Percentiles rank a stretch among this genome's conserved stretches.
Conservation (phyloP, 768 basidiomycete genomes). For the Grammothele lineata region DNA sequence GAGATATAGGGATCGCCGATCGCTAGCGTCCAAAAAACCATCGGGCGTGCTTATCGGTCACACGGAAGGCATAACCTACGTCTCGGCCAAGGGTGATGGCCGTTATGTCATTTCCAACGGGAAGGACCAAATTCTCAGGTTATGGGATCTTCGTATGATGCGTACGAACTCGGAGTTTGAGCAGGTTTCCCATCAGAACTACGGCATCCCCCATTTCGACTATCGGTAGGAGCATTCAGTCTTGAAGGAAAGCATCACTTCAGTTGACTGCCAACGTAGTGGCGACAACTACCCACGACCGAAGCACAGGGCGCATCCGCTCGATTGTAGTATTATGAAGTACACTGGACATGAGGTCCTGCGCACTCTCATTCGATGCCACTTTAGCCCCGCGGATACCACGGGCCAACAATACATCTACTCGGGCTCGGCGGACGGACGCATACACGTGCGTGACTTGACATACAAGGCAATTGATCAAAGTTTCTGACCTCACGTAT, state of each 20-base stretch:
- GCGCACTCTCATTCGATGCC: slow-evolving; percentile 90
- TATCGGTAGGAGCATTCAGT: slow-evolving; percentile 58
- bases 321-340: slow-evolving; percentile 93
- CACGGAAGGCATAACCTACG: slow-evolving; percentile 93
- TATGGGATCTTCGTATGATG: slow-evolving; percentile 97
- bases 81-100: slow-evolving; percentile 94
- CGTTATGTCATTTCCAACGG: slow-evolving; percentile 94
- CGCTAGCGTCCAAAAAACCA: slow-evolving; percentile 56
- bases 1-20: slow-evolving; percentile 45
- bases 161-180: slow-evolving; percentile 67
- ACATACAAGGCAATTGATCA: background rate
- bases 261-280: too few species aligned
- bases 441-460: slow-evolving; percentile 60
- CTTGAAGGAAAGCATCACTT: background rate
- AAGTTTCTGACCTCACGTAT: too few species aligned
- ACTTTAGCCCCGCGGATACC: slow-evolving; percentile 91
- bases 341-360: slow-evolving; percentile 90
- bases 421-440: slow-evolving; percentile 86
- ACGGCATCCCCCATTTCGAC: slow-evolving; percentile 64
- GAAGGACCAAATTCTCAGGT: slow-evolving; percentile 87
- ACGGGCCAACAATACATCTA: slow-evolving; percentile 94
- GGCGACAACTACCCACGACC: slow-evolving; percentile 65
- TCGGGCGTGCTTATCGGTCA: slow-evolving; percentile 94
- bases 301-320: slow-evolving; percentile 62
- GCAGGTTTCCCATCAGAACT: slow-evolving; percentile 40